Evolutionary conservation across 169 alveolate genomes (phyloP).

Genomic region (Cardiosporidium cionae): DNA sequence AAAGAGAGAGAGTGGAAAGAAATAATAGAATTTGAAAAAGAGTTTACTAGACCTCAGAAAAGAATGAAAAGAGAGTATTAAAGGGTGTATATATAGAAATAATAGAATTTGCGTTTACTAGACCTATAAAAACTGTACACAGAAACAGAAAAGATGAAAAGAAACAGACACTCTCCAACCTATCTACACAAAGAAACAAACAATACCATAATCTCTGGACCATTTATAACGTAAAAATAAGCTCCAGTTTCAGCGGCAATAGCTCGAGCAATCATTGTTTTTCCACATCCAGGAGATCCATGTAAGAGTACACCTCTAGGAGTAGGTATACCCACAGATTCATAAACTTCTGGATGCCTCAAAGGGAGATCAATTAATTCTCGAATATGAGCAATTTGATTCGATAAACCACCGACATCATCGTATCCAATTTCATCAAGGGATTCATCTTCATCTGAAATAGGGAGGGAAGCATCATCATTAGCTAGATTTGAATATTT

Average conservation of each 20-base stretch:
- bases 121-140: not conserved
- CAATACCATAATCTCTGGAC: conserved; percentile 33
- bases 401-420: conserved; percentile 97
- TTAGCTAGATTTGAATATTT: not conserved
- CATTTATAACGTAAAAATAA: conserved; percentile 21
- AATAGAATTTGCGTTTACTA: too few species aligned
- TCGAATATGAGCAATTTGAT: conserved; percentile 90
- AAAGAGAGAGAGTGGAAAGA: not conserved
- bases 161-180: not conserved
- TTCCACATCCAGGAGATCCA: conserved; percentile 79
- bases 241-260: conserved; percentile 85
- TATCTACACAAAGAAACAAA: too few species aligned
- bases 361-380: conserved; percentile 93
- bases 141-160: not conserved
- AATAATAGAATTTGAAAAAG: too few species aligned
- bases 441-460: conserved; percentile 88
- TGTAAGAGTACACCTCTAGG: conserved; percentile 31
- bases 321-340: conserved; percentile 16
- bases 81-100: not conserved
- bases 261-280: conserved; percentile 97
- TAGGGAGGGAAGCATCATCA: conserved; percentile 75
- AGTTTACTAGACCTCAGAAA: too few species aligned
- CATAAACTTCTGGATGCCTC: conserved; percentile 88
- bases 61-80: not conserved
- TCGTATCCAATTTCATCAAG: conserved; percentile 96